Evolutionary conservation across 768 basidiomycete species (phyloP), one percentile per base, ranked within the genome.

Genomic region (Collybiopsis luxurians): DNA sequence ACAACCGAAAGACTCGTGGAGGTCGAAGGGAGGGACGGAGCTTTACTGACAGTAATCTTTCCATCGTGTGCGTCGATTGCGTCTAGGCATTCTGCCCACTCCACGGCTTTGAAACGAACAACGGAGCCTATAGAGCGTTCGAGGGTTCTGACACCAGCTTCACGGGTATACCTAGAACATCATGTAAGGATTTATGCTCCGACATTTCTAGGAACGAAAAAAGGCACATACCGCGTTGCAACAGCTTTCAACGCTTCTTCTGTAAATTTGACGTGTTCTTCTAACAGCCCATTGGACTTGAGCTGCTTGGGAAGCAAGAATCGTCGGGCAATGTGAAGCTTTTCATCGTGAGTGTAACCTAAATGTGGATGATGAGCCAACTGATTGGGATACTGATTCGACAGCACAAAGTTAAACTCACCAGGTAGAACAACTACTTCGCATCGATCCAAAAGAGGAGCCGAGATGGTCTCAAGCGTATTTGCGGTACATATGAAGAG

Each of bases 401-500:
- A n/a, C n/a, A 30, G 43, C 12, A 23, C 17, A 38, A 31, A 36
- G 52, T 23, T 24, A 30, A 6, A 65, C 79, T 17, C 48, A 86
- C 87, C 87, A 3, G 89, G 86, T 1, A 95, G 72, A 38, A 92
- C 86, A 28, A 96, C 85, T 44, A 93, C 76, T 65, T 98, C 95
- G 65, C 93, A 95, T 39, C 95, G 85, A 69, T 97, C 95, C 9
- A 95, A 72, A 1, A 98, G 77, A 0, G 95, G 93, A 0, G 87
- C 83, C 4, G 91, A 87, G 59, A 97, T 96, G 0, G 92, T 93
- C 38, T 95, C 92, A 11, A 95, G 82, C 0, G 87, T 81, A 67
- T 97, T 97, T 31, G 94, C 90, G 0, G 95, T 96, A 62, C 93
- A 95, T 60, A 97, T 90, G 71, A 97, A 96, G 19, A 96, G 76